These are phyloP conservation scores for Macrolepiota dolichaula DNA, from an alignment of 768 basidiomycete genomes.

Conservation along the genomic window DNA sequence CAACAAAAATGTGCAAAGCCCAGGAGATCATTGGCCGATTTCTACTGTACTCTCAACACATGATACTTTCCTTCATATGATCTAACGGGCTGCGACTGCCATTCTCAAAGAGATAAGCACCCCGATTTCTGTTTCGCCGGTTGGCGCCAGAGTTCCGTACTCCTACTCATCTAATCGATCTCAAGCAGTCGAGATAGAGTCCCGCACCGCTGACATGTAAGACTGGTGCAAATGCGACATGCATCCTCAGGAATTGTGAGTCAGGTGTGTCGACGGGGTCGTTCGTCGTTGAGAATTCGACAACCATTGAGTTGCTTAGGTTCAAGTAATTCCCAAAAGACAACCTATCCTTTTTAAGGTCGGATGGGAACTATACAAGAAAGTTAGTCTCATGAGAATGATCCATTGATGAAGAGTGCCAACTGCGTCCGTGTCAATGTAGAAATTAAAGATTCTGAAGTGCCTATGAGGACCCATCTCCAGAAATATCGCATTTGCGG, in stretches of 20 bases:
- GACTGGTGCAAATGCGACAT: slow-evolving; percentile 20
- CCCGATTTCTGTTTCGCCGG: not conserved
- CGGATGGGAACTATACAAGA: slow-evolving; percentile 12
- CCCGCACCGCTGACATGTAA: slow-evolving; percentile 12
- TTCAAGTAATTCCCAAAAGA: not conserved
- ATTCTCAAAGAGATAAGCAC: not conserved
- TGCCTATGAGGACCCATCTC: not conserved
- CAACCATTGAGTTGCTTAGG: not conserved
- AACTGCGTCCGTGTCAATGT: slow-evolving; percentile 12
- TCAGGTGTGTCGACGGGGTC: slow-evolving; percentile 12
- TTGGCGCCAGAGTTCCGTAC: not conserved
- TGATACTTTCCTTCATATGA: not conserved
- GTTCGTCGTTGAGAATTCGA: slow-evolving; percentile 9
- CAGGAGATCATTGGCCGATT: too few relatives aligned
- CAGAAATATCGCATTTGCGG: slow-evolving; percentile 18
- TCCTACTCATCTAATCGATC: not conserved
- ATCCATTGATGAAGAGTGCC: not conserved
- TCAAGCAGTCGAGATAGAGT: too few relatives aligned
- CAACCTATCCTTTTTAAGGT: slow-evolving; percentile 16
- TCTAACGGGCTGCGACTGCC: not conserved
- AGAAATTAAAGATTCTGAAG: slow-evolving; percentile 12
- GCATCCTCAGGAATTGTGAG: slow-evolving; percentile 15
- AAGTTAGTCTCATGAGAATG: not conserved
- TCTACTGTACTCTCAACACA: too few relatives aligned
- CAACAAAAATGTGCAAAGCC: too few relatives aligned